These are phyloP conservation scores for Pisolithus sp. DNA, from an alignment of 768 basidiomycete species.

Conservation along the genomic window DNA sequence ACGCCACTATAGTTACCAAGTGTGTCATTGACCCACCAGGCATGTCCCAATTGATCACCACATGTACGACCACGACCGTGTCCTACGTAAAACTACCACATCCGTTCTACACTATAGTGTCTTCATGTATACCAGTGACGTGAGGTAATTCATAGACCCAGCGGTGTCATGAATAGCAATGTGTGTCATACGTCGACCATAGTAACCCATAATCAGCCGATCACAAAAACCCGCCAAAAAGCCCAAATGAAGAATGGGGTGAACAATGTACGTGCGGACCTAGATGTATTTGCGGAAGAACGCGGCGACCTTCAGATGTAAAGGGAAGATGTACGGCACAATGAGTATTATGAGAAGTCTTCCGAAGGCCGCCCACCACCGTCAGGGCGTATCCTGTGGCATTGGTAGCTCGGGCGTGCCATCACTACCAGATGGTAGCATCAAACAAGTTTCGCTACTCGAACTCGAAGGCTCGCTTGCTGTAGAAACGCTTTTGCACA, in stretches of 20 bases:
- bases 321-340: constrained; percentile 32
- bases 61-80: neutral
- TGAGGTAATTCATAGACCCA: neutral
- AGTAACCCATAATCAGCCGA: constrained; percentile 13
- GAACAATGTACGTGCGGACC: constrained; percentile 5
- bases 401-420: neutral
- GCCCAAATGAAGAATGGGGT: constrained; percentile 16
- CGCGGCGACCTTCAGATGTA: constrained; percentile 45
- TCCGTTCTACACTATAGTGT: neutral
- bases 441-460: constrained; percentile 7
- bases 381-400: constrained; percentile 29
- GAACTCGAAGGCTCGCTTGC: constrained; percentile 1
- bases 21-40: neutral
- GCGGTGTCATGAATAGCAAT: constrained; percentile 5
- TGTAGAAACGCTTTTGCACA: constrained; percentile 1
- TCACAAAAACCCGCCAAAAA: constrained; percentile 12
- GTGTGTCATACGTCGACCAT: constrained; percentile 5
- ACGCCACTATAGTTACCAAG: neutral
- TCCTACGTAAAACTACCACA: neutral
- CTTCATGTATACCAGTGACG: neutral
- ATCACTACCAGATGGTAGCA: neutral
- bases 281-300: constrained; percentile 38
- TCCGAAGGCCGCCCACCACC: constrained; percentile 46
- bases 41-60: neutral
- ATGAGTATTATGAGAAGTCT: constrained; percentile 36